Conservation (phyloP, 177 flowering plant genomes). For the Vitis hybrid region DNA sequence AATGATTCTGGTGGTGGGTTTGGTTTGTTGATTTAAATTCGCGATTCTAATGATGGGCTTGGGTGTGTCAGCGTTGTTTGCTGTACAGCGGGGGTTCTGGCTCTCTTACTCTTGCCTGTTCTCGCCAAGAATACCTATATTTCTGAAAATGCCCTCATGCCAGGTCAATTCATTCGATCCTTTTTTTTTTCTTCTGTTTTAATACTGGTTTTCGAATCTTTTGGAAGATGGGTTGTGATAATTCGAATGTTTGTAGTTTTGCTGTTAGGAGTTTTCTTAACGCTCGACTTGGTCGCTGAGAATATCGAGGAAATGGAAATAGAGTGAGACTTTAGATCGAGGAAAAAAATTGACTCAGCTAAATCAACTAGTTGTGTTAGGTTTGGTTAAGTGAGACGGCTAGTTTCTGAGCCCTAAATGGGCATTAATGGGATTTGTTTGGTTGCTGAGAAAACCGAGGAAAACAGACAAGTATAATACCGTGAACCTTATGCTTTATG, state of each 20-base stretch:
- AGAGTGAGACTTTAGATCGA: too few relatives aligned
- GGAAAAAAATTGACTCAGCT: too few relatives aligned
- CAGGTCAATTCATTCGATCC: conserved; percentile 47
- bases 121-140: conserved; percentile 95
- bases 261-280: too few relatives aligned
- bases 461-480: neutral
- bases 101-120: conserved; percentile 76
- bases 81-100: conserved; percentile 64
- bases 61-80: conserved; percentile 58
- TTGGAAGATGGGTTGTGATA: too few relatives aligned
- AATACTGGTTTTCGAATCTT: neutral
- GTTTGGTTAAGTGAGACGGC: too few relatives aligned
- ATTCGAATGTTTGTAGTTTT: too few relatives aligned
- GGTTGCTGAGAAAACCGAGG: neutral
- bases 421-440: too few relatives aligned
- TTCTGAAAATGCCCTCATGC: conserved; percentile 97
- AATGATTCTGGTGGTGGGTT: neutral
- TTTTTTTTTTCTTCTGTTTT: neutral
- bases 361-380: too few relatives aligned
- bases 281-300: too few relatives aligned
- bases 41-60: neutral
- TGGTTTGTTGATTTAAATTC: neutral
- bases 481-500: too few relatives aligned
- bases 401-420: too few relatives aligned
- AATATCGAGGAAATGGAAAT: too few relatives aligned